A percentile compares a stretch with the other conserved stretches of the same genome.
Conservation (phyloP, 305 asterid species). For the Solanum chacoense region DNA sequence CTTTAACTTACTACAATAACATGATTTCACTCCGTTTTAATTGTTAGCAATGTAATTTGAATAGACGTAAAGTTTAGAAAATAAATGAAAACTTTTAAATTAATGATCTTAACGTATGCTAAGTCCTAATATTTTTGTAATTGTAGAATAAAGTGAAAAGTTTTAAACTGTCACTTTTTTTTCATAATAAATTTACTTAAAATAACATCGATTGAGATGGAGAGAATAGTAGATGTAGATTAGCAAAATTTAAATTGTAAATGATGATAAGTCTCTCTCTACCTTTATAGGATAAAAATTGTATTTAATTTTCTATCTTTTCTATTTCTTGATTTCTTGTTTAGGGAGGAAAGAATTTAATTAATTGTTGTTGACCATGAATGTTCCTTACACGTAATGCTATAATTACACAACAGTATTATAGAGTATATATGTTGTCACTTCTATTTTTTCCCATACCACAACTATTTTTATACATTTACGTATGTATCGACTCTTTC, state of each 20-base stretch:
- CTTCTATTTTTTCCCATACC: neutral
- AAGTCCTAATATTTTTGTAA: neutral
- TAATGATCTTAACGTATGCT: neutral
- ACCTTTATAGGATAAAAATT: neutral
- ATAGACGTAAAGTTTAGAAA: neutral
- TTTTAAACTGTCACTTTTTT: no score
- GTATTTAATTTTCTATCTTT: neutral
- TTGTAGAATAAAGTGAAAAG: neutral
- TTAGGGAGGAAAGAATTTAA: neutral
- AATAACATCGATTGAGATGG: neutral
- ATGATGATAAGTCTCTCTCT: neutral
- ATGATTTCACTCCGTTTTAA: neutral
- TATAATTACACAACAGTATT: neutral
- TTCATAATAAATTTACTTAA: neutral
- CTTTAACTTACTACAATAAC: neutral
- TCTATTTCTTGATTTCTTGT: neutral
- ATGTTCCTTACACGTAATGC: neutral
- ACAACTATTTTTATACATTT: neutral
- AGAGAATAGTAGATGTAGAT: neutral
- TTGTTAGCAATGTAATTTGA: neutral
- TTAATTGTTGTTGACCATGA: neutral
- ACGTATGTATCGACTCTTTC: neutral
- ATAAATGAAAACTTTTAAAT: neutral
- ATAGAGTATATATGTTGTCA: neutral
- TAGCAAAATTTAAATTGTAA: neutral